phyloP scores from a whole-genome alignment of 2,329 filamentous ascomycete species.

The Ceratocystis colombiana region DNA sequence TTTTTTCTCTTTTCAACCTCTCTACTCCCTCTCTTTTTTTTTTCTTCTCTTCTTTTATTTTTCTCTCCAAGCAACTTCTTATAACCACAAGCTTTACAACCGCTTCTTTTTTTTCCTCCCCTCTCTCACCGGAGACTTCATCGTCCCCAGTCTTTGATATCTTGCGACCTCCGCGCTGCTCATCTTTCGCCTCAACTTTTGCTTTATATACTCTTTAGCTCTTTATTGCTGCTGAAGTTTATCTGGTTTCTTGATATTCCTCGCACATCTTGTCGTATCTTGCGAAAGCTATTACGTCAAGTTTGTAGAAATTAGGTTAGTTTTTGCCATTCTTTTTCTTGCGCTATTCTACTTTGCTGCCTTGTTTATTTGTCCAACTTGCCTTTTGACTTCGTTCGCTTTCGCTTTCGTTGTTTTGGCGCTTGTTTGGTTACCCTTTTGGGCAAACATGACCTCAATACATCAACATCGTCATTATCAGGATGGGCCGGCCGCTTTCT shows the following conservation, averaged over 20 bases:
- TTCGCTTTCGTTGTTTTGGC: too few species aligned
- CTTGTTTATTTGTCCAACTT: too few species aligned
- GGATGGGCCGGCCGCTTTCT: too few species aligned
- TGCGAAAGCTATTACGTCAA: not conserved
- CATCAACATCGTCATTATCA: too few species aligned
- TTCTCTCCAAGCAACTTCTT: constrained; percentile 12
- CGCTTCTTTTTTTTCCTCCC: constrained; percentile 5
- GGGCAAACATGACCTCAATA: too few species aligned
- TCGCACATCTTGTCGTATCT: not conserved
- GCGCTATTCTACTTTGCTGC: too few species aligned
- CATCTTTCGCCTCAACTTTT: constrained; percentile 14
- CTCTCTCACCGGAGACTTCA: constrained; percentile 17
- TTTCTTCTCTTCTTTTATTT: not conserved
- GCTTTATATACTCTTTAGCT: constrained; percentile 18
- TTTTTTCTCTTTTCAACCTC: not conserved
- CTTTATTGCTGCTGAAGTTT: constrained; percentile 22
- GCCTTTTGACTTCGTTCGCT: too few species aligned
- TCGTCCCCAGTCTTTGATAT: constrained; percentile 21
- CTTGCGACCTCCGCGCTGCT: constrained; percentile 10
- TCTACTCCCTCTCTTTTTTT: not conserved
- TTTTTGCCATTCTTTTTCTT: not conserved
- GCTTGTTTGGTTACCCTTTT: too few species aligned
- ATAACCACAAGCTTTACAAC: constrained; percentile 14
- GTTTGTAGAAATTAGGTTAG: not conserved
- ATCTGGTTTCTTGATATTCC: not conserved